Percentiles rank a stretch among this genome's conserved stretches.
Conservation (phyloP, 108 stramenopile genomes). For the Cyclotella baltica region DNA sequence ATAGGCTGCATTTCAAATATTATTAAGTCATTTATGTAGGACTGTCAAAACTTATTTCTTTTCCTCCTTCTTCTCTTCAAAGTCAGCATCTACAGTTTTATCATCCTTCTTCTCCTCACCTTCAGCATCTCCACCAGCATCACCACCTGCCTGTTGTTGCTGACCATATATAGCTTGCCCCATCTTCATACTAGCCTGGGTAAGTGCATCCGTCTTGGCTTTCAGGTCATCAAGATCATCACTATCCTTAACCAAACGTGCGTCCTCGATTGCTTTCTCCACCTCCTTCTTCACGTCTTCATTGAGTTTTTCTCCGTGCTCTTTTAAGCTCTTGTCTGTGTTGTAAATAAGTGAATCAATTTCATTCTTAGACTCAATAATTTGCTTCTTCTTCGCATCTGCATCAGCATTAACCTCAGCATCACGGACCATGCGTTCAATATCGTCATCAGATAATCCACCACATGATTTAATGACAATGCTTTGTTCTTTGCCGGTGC, state of each 20-base stretch:
- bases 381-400: slow-evolving; percentile 91
- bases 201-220: slow-evolving; percentile 92
- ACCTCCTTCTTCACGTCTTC: slow-evolving; percentile 94
- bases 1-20: no score
- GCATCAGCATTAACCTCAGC: slow-evolving; percentile 97
- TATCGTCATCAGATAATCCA: slow-evolving; percentile 97
- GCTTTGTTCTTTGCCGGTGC: slow-evolving; percentile 98
- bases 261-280: slow-evolving; percentile 91
- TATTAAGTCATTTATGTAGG: no score
- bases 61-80: slow-evolving; percentile 89
- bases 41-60: slow-evolving; percentile 44
- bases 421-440: slow-evolving; percentile 99
- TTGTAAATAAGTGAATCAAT: slow-evolving; percentile 95
- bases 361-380: slow-evolving; percentile 97
- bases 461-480: slow-evolving; percentile 97
- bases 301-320: slow-evolving; percentile 94
- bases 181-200: slow-evolving; percentile 96
- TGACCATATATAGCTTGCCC: slow-evolving; percentile 98
- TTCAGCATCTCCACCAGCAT: slow-evolving; percentile 38
- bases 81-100: slow-evolving; percentile 95
- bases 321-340: slow-evolving; percentile 84
- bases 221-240: slow-evolving; percentile 91
- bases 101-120: slow-evolving; percentile 83
- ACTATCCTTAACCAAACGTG: slow-evolving; percentile 87
- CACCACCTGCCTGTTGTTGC: slow-evolving; percentile 60